Percentiles rank a stretch among this genome's conserved stretches.
These are phyloP conservation scores for Westerdykella ornata DNA, from an alignment of 2,329 filamentous ascomycete genomes.

Conservation along the genomic window DNA sequence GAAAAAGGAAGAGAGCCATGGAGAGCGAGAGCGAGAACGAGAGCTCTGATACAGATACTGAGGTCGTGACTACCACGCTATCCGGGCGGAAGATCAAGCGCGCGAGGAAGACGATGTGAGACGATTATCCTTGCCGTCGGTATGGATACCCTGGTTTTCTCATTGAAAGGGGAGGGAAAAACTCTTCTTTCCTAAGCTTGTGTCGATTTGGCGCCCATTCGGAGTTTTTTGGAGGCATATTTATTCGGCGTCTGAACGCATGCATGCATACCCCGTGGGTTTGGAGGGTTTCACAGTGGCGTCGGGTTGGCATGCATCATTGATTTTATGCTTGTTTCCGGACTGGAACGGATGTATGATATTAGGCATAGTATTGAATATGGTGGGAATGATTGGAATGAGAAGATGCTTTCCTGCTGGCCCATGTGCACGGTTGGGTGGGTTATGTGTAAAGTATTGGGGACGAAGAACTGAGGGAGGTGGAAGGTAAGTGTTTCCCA, in stretches of 20 bases:
- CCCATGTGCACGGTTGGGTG: too few relatives aligned
- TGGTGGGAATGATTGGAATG: constrained; percentile 4
- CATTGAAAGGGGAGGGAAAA: too few relatives aligned
- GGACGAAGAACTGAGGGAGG: too few relatives aligned
- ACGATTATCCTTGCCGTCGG: too few relatives aligned
- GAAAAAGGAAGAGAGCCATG: constrained; percentile 51
- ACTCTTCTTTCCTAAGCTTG: too few relatives aligned
- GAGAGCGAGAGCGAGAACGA: constrained; percentile 58
- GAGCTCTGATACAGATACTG: too few relatives aligned
- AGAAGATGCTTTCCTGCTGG: too few relatives aligned
- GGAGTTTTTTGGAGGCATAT: constrained; percentile 3
- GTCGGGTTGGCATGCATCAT: constrained; percentile 22
- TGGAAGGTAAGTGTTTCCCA: too few relatives aligned
- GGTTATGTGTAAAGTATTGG: too few relatives aligned
- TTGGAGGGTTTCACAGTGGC: constrained; percentile 9
- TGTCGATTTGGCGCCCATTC: too few relatives aligned
- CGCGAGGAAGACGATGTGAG: constrained; percentile 5
- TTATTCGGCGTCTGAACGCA: constrained; percentile 6
- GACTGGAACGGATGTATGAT: constrained; percentile 8
- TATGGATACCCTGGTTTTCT: too few relatives aligned
- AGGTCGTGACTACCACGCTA: neutral
- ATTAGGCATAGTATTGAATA: constrained; percentile 3
- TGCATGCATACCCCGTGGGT: constrained; percentile 2
- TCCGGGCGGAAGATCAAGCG: constrained; percentile 19
- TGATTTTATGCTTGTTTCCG: too few relatives aligned